These are phyloP conservation scores for Fraxinus latifolia DNA, from an alignment of 305 asterid genomes.

Conservation along the genomic window DNA sequence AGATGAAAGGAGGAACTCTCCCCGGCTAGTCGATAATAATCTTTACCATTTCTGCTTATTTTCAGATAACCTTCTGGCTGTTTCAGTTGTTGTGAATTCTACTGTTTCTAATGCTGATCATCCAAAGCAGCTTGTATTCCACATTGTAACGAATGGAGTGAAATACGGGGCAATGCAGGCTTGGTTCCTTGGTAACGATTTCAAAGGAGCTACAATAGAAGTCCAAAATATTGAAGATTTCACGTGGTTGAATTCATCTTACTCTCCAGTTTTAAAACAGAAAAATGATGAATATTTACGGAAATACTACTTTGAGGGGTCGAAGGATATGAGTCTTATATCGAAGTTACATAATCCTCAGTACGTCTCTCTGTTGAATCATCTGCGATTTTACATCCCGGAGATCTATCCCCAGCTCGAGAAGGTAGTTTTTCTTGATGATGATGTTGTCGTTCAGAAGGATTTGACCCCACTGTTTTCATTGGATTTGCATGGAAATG, in stretches of 20 bases:
- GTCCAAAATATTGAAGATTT: slow-evolving; percentile 42
- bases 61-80: slow-evolving; percentile 47
- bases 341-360: slow-evolving; percentile 41
- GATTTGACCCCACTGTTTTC: slow-evolving; percentile 52
- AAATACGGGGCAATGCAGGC: slow-evolving; percentile 51
- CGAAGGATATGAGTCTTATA: slow-evolving; percentile 14
- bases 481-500: slow-evolving; percentile 50
- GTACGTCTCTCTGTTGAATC: slow-evolving; percentile 41
- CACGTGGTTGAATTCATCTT: slow-evolving; percentile 45
- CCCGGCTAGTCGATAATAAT: slow-evolving; percentile 46
- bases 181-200: slow-evolving; percentile 46
- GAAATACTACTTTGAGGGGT: slow-evolving; percentile 25
- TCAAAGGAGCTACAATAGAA: slow-evolving; percentile 44
- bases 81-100: slow-evolving; percentile 48
- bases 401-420: slow-evolving; percentile 53
- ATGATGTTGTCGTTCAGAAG: slow-evolving; percentile 54
- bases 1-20: slow-evolving; percentile 36
- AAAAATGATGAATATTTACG: slow-evolving; percentile 25
- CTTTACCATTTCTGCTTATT: slow-evolving; percentile 54
- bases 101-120: slow-evolving; percentile 47
- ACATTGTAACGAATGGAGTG: slow-evolving; percentile 44
- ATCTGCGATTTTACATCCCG: slow-evolving; percentile 51
- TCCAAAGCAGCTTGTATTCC: slow-evolving; percentile 53
- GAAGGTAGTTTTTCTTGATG: slow-evolving; percentile 50
- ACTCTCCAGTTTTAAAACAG: slow-evolving; percentile 45